Conservation (phyloP, 257 asterid species). For the Solanum piurae region DNA sequence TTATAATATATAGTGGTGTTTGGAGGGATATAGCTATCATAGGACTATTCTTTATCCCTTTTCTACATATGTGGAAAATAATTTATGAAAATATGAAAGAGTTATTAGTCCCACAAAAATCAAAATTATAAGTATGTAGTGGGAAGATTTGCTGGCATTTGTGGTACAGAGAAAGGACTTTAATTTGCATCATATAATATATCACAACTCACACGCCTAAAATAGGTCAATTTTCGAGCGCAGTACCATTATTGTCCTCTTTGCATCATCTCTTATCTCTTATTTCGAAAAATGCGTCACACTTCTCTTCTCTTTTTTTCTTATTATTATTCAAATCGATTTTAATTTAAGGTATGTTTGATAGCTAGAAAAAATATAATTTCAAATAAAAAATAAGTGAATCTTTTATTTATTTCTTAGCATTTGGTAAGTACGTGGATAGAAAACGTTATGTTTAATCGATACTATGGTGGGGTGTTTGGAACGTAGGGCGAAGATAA, state of each 20-base stretch:
- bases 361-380: neutral
- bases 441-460: neutral
- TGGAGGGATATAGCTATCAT: neutral
- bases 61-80: neutral
- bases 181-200: neutral
- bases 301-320: neutral
- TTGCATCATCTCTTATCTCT: neutral
- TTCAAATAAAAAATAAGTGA: too few species aligned
- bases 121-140: neutral
- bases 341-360: neutral
- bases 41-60: neutral
- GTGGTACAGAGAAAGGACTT: conserved; percentile 6
- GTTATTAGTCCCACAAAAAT: neutral
- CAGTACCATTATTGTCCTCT: neutral
- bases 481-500: neutral
- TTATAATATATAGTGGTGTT: neutral
- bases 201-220: neutral
- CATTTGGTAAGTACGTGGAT: neutral
- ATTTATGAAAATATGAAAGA: neutral
- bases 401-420: neutral
- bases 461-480: neutral
- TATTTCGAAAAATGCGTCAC: neutral
- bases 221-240: neutral
- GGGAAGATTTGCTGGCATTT: conserved; percentile 3
- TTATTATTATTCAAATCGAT: neutral